Evolutionary conservation across 257 asterid species (phyloP), one percentile per base, ranked within the genome.

Genomic region (Cruciata laevipes): DNA sequence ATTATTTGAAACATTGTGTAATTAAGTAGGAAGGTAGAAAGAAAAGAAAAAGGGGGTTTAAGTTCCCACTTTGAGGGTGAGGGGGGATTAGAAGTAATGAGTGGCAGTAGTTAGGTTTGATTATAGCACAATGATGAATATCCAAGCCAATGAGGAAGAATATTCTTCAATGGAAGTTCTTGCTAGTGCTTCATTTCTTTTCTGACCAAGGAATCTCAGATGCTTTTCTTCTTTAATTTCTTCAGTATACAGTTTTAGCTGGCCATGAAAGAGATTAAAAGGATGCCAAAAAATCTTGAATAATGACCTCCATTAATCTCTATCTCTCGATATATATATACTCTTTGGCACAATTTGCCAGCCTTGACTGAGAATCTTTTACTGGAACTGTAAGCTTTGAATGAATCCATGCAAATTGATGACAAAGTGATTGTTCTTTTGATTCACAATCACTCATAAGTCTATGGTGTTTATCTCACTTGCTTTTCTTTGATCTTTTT

Each of bases 121-220:
- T 47, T 16, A 47, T 16, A 47, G 16, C 55, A 47, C 6, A 4
- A 47, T 47, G 55, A 30, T 74, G 78, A 64, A 74, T 74, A 74
- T 69, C 74, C 78, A 18, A 74, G 5, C 44, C 51, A 73, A 13
- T 69, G 27, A 56, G 62, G 67, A 33, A 42, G 74, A 74, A 74
- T 74, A 74, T 74, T 74, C 78, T 69, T 65, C 21, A n/a, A 69
- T 55, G 64, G 38, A 44, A 68, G 51, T 67, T 66, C 24, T 35
- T 14, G 38, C 13, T n/a, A 12, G 21, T 4, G 16, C 20, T 31
- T 14, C 12, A 11, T 61, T 38, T 16, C 70, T 33, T 67, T 67
- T 61, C n/a, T 35, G 63, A 60, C 71, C 52, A 72, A 44, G 44
- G 62, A 72, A 57, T 47, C 31, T 53, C 11, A 56, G 21, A 14